Percentiles rank a stretch among this genome's conserved stretches.
phyloP scores from a whole-genome alignment of 2,329 filamentous ascomycete genomes.

The Cercospora nicotianae region DNA sequence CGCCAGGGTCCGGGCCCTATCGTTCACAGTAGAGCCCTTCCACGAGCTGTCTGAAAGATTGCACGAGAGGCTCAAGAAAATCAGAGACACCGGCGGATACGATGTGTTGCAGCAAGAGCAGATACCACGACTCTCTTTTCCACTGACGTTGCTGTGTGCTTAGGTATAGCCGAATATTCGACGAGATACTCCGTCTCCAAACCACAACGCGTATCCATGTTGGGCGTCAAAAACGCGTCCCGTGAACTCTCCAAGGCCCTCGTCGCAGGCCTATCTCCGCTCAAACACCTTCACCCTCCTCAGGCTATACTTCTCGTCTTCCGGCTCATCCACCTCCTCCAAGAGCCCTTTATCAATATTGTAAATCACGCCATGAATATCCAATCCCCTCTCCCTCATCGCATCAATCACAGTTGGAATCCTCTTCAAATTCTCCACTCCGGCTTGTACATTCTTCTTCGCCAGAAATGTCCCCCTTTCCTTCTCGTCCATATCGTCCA shows the following conservation, averaged over 20 bases:
- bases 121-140: background rate
- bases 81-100: background rate
- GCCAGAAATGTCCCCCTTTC: conserved; percentile 63
- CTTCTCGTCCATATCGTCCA: conserved; percentile 50
- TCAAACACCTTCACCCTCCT: conserved; percentile 31
- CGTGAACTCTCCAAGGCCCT: background rate
- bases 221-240: background rate
- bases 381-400: conserved; percentile 66
- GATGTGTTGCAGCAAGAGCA: background rate
- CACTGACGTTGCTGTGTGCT: background rate
- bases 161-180: background rate
- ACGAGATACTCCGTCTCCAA: background rate
- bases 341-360: conserved; percentile 61
- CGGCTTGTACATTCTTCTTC: conserved; percentile 73
- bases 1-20: background rate
- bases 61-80: background rate
- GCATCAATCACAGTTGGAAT: conserved; percentile 71
- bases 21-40: background rate
- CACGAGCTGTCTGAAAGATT: background rate
- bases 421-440: conserved; percentile 66
- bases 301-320: conserved; percentile 34
- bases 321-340: conserved; percentile 46
- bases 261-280: conserved; percentile 20
- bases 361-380: conserved; percentile 77
- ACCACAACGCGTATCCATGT: background rate